Percentiles rank a stretch among this genome's conserved stretches.
These are phyloP conservation scores for Ceratocystiopsis brevicomis DNA, from an alignment of 2,329 filamentous ascomycete genomes.

Conservation along the genomic window DNA sequence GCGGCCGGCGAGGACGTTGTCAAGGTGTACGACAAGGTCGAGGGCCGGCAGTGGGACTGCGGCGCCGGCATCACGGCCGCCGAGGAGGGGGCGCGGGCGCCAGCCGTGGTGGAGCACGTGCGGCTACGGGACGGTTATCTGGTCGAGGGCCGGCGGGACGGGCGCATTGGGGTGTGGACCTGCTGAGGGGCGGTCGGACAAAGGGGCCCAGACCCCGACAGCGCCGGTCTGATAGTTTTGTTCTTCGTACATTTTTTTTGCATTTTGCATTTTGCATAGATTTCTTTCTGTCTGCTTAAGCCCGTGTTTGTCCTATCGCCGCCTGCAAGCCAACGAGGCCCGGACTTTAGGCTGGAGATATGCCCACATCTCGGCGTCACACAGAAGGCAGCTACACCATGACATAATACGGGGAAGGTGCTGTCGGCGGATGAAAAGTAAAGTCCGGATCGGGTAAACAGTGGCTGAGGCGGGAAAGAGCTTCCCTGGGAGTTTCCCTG, in stretches of 20 bases:
- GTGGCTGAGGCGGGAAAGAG: too few species aligned
- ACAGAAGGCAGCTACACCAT: too few species aligned
- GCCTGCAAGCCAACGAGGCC: too few species aligned
- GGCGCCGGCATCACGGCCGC: slow-evolving; percentile 60
- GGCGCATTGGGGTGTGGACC: slow-evolving; percentile 79
- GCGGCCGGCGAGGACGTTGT: slow-evolving; percentile 85
- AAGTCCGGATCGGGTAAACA: too few species aligned
- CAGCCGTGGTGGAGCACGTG: slow-evolving; percentile 63
- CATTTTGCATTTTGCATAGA: background rate
- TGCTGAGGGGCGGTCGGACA: slow-evolving; percentile 23
- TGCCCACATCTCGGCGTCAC: too few species aligned
- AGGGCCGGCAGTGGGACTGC: slow-evolving; percentile 91
- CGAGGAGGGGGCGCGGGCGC: slow-evolving; percentile 38
- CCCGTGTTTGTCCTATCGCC: background rate
- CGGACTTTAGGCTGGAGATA: too few species aligned
- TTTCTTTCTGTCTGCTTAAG: background rate
- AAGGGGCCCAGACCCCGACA: background rate
- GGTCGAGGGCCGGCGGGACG: slow-evolving; percentile 74
- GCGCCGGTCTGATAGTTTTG: background rate
- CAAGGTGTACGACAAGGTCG: slow-evolving; percentile 96
- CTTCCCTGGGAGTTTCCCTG: too few species aligned
- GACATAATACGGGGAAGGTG: too few species aligned
- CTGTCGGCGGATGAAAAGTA: too few species aligned
- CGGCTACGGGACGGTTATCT: slow-evolving; percentile 87
- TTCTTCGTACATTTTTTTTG: background rate